Conservation (phyloP, 495 filamentous ascomycete genomes). For the Penicillium tannophilum region DNA sequence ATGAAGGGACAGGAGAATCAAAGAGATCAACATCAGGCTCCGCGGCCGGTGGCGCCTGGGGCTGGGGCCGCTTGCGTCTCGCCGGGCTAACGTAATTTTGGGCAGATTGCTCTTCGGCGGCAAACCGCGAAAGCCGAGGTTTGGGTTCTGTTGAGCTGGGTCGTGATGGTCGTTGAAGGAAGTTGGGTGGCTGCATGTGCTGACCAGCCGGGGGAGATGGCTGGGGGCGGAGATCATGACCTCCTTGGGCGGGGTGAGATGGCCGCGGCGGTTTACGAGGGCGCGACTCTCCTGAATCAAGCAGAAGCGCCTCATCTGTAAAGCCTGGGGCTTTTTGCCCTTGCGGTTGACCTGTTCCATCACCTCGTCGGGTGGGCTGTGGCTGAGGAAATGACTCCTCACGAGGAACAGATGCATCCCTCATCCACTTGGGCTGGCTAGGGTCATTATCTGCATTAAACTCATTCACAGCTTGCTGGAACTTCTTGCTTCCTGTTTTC, state of each 20-base stretch:
- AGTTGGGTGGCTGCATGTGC: constrained; percentile 32
- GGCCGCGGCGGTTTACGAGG: constrained; percentile 39
- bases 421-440: constrained; percentile 94
- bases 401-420: constrained; percentile 56
- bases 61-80: constrained; percentile 66
- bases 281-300: constrained; percentile 64
- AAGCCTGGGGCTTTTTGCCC: constrained; percentile 37
- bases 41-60: constrained; percentile 34
- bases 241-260: constrained; percentile 21
- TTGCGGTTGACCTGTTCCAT: constrained; percentile 25
- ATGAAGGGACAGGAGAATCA: constrained; percentile 44
- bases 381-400: constrained; percentile 28
- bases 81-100: constrained; percentile 91
- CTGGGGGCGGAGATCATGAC: constrained; percentile 42
- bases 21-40: constrained; percentile 61
- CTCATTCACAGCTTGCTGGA: constrained; percentile 92
- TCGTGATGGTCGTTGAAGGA: constrained; percentile 45
- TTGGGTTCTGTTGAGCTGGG: constrained; percentile 53
- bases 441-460: constrained; percentile 82
- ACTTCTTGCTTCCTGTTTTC: constrained; percentile 90
- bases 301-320: constrained; percentile 88
- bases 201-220: constrained; percentile 41
- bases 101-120: constrained; percentile 76
- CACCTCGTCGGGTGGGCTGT: constrained; percentile 20
- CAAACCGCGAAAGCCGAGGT: constrained; percentile 65